Base-by-base conservation (phyloP, 176 grass and related monocot genomes). In the Rhynchospora pubera region DNA sequence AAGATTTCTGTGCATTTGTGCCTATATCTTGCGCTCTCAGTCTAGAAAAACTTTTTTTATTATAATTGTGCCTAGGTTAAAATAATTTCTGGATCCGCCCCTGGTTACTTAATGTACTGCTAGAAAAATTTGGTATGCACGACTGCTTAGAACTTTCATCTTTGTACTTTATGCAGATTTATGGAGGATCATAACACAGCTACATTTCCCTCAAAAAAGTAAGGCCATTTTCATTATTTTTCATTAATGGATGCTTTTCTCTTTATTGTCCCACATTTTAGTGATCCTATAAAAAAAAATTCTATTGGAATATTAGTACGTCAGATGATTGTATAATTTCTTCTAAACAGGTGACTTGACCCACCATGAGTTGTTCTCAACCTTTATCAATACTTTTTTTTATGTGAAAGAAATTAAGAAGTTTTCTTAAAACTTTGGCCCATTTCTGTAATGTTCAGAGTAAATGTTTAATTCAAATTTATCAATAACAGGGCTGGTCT, bases 131-230 rank as follows among this genome's bases (percentile, higher is more conserved):
- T 52, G 70, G 19, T 75, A 52, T 45, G 19, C 15, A 28, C 15
- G 22, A 23, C 72, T 56, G 7, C n/a, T 77, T 6, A 70, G 5
- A 77, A 24, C 50, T 77, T 39, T 77, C 13, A 77, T 77, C 39
- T 39, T 74, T 83, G 9, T 83, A 60, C 30, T 78, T 84, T 28
- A 72, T 28, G 77, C 87, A 99, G 93, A 85, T 99, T 99, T 84
- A 99, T 99, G 97, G 93, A 99, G 83, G 97, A 99, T 68, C 93
- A 99, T 79, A 99, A 99, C 78, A 99, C 97, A 0, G 93, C 91
- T 62, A 99, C 93, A 12, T 99, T 99, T 86, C 84, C 97, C 11
- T 99, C 91, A 23, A 99, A 91, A 84, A 99, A 99, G 97, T 99
- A 91, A 84, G 82, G 18, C 11, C 79, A 5, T 74, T 39, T 39